A percentile compares a stretch with the other conserved stretches of the same genome.
phyloP scores from a whole-genome alignment of 306 rosid species.

The Prunus kanzakura region DNA sequence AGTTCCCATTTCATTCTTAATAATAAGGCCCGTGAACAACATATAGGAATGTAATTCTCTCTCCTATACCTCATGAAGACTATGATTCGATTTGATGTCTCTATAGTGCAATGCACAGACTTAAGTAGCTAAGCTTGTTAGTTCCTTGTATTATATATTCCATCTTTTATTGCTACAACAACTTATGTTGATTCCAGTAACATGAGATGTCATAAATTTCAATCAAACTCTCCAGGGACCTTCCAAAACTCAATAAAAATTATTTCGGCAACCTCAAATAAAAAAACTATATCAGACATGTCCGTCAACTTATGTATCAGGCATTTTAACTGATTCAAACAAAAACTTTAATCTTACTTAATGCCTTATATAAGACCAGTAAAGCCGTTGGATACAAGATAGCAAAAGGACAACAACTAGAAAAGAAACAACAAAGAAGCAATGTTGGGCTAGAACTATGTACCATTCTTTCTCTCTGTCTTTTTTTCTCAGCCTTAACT shows the following conservation, averaged over 20 bases:
- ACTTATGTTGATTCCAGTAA: background rate
- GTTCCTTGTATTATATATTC: background rate
- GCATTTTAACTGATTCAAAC: background rate
- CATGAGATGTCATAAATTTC: background rate
- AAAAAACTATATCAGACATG: background rate
- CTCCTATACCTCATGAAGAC: background rate
- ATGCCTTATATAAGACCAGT: background rate
- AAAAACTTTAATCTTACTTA: background rate
- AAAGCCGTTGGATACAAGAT: background rate
- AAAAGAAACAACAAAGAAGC: background rate
- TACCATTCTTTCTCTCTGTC: conserved; percentile 89
- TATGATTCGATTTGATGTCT: background rate
- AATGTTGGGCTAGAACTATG: conserved; percentile 8
- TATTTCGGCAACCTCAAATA: background rate
- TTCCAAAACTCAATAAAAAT: background rate
- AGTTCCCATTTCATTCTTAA: background rate
- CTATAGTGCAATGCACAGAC: background rate
- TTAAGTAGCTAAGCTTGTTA: background rate
- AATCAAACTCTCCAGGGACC: background rate
- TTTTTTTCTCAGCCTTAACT: conserved; percentile 69
- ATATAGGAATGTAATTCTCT: background rate
- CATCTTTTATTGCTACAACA: background rate
- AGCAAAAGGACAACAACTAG: background rate
- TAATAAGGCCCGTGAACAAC: background rate
- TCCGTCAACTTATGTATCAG: background rate